Base-by-base conservation (phyloP, 345 rosid species). In the Arabidopsis suecica region DNA sequence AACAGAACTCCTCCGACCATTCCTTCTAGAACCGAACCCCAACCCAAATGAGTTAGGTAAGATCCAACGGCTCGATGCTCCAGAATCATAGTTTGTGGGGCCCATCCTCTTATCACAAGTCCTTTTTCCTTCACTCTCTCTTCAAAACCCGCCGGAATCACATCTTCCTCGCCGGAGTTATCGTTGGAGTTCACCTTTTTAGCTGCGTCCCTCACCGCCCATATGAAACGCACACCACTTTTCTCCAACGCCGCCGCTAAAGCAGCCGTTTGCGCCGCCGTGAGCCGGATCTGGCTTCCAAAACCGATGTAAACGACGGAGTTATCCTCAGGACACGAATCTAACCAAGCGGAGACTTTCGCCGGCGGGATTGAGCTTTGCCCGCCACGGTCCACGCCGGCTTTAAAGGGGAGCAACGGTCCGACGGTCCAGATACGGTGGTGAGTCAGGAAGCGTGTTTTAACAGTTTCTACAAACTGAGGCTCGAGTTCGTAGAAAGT, bases 401-500 rank as follows among this genome's bases (percentile, higher is more conserved):
- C 34, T 42, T 48, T 61, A 7, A 72, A 38, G 1, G 76, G 50
- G 18, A 76, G 64, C 4, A 79, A 37, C 5, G 88, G 88, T 1
- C 86, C 86, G 0, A 83, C 83, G 0, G 82, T 81, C 88, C 88
- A 81, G 7, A 79, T 71, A 22, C 86, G 78, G 62, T 70, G 72
- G 44, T 79, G 75, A 30, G 61, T 80, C 63, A 75, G 20, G 7
- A 69, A 69, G 9, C 34, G 68, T 2, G 74, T 34, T 61, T 69
- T 82, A 55, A 86, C 25, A 74, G 84, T 80, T 30, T 83, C 87
- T 7, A 88, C 49, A 62, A 83, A 87, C 49, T 23, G 61, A 0
- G 36, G 30, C 45, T 91, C 94, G 22, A 91, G 40, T 6, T 80
- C 84, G 8, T 80, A 22, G 53, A 85, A 85, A 45, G 91, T 67